Base-by-base conservation (phyloP, 345 rosid genomes). In the Cardamine occulta region DNA sequence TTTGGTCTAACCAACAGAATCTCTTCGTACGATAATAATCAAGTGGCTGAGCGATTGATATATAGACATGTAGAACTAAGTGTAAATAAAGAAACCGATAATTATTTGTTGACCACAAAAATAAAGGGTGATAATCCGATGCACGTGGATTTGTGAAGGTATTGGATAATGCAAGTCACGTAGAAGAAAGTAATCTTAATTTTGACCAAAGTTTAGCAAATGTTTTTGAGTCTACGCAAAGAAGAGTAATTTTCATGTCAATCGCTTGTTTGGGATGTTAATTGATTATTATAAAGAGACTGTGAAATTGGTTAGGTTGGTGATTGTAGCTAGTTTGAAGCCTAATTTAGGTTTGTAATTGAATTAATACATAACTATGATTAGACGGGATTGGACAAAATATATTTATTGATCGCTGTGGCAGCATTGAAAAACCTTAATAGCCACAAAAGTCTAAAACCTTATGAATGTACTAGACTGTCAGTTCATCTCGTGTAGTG, bases 291-390 rank as follows among this genome's bases (percentile, higher is more conserved):
- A 54, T 9, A 42, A 73, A 28, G 23, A 9, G 19, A 40, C 56
- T 49, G 44, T 40, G n/a, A 42, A 70, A 66, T 57, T 70, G 56
- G 56, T 63, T 72, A 72, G 19, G 76, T 65, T 65, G 77, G 77
- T 71, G 37, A 72, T 44, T 21, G 66, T 64, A 49, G 73, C 48
- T 72, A 72, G 56, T 37, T 48, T 49, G 40, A 64, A 77, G 62
- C 77, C 81, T 77, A 72, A 77, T 15, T 77, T 65, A 77, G 77
- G 77, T 62, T 12, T 62, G 14, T 45, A 24, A 54, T 17, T 70
- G 1, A 35, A 59, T 10, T 67, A 39, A 52, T 34, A 47, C 66
- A 66, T 39, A 60, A 60, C 54, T 19, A 19, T 31, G 32, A 74
- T 59, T 48, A 28, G 47, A 67, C 17, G 31, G 21, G 11, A 19